Evolutionary conservation across 371 early-diverging fungal genomes (phyloP), one percentile per base, ranked within the genome.

Genomic region (Globomyces sp.): DNA sequence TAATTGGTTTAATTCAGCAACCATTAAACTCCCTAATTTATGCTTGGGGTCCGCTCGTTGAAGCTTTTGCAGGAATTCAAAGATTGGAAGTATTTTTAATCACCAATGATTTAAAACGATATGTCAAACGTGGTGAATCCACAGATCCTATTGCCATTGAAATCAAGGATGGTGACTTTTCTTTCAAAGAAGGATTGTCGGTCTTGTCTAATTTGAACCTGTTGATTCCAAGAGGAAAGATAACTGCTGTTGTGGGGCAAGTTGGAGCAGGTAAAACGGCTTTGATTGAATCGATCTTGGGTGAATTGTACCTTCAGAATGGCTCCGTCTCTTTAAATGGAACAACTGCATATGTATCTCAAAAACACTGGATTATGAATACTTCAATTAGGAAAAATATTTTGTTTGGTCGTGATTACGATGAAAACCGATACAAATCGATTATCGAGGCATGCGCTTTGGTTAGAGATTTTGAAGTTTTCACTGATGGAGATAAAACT

Each of bases 181-280:
- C 1, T 2, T 63, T 48, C 24, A 48, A 51, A 57, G 1, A 9
- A 39, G 69, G 1, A 80, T 87, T 1, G 77, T 67, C 68, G 47
- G 52, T 43, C 3, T 51, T 67, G 44, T 36, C 58, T 43, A 50
- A 72, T 10, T 58, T 72, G 48, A 41, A 58, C 24, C 47, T 72
- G 2, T 42, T 58, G 42, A 34, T 72, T 1, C 43, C 57, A 2
- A 58, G 65, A 50, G 68, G 68, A 11, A 48, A 67, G n/a, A 46
- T 63, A 4, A 63, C 74, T 43, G 71, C 39, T 41, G 68, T 68
- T 5, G 48, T 52, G 46, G 74, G 69, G 24, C 76, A 48, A 42
- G 79, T 78, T 57, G 86, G 84, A 42, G 67, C 24, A 42, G 73
- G 87, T 13, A 87, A 87, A 58, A 75, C 85, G 4, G 72, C 59